Conservation (phyloP, 768 basidiomycete species). For the Termitomyces sp. region DNA sequence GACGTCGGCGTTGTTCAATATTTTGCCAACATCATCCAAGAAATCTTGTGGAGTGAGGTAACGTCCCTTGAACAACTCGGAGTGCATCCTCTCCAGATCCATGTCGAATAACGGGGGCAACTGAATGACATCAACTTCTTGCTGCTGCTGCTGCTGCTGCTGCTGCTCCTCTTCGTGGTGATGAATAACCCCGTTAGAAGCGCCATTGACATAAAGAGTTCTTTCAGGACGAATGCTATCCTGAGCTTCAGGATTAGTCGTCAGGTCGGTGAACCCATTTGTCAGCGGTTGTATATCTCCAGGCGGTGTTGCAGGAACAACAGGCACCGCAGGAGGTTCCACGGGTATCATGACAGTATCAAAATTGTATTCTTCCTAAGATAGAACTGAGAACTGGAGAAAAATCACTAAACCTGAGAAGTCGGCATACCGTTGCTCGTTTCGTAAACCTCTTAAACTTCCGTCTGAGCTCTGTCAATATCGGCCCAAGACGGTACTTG, state of each 20-base stretch:
- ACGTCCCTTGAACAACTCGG: conserved; percentile 73
- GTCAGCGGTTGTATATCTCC: conserved; percentile 29
- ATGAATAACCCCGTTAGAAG: conserved; percentile 32
- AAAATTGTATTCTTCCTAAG: conserved; percentile 72
- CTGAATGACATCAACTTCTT: conserved; percentile 28
- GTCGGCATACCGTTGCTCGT: conserved; percentile 56
- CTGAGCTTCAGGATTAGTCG: conserved; percentile 24
- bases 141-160: conserved; percentile 24
- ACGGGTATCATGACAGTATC: conserved; percentile 23
- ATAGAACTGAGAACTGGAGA: background rate
- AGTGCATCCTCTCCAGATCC: conserved; percentile 90
- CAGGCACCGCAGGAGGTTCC: conserved; percentile 4
- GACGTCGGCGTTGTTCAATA: conserved; percentile 67
- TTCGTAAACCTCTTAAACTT: conserved; percentile 91
- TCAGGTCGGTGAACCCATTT: conserved; percentile 39
- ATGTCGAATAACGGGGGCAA: conserved; percentile 67
- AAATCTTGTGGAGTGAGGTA: conserved; percentile 90
- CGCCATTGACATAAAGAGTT: conserved; percentile 25
- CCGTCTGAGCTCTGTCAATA: conserved; percentile 83
- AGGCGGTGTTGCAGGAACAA: conserved; percentile 25
- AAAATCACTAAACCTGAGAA: background rate
- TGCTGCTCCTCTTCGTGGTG: conserved; percentile 20
- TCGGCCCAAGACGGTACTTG: conserved; percentile 86
- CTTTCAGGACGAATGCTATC: conserved; percentile 9
- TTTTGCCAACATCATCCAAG: conserved; percentile 75